Percentiles rank a stretch among this genome's conserved stretches.
Evolutionary conservation across 129 eudicot genomes (phyloP).

Genomic region (Escallonia rubra): DNA sequence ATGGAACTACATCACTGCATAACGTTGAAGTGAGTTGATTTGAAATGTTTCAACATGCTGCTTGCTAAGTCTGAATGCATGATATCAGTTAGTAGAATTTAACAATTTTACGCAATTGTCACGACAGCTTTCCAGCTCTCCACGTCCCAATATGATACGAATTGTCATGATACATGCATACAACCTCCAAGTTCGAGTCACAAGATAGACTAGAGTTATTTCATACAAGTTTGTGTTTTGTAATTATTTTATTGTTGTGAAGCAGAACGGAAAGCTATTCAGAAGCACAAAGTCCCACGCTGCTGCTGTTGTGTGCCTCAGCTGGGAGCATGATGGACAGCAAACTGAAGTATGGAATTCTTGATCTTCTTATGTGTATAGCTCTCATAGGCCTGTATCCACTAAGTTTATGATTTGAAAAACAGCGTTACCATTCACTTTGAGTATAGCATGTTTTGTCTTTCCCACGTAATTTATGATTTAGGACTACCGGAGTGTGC

Average conservation of each 20-base stretch:
- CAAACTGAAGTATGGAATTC: slow-evolving; percentile 33
- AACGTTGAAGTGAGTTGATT: slow-evolving; percentile 81
- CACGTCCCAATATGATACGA: background rate
- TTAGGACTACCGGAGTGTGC: background rate
- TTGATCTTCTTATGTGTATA: background rate
- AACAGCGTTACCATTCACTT: too few species aligned
- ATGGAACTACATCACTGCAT: slow-evolving; percentile 85
- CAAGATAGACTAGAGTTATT: background rate
- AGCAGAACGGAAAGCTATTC: slow-evolving; percentile 87
- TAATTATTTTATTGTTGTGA: background rate
- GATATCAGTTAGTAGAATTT: background rate
- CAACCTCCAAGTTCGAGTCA: background rate
- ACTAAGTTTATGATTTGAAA: too few species aligned
- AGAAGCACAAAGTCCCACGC: slow-evolving; percentile 73
- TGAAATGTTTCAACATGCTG: background rate
- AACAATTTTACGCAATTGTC: background rate
- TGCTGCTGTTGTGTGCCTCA: slow-evolving; percentile 76
- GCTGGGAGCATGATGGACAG: slow-evolving; percentile 79
- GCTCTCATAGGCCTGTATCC: background rate
- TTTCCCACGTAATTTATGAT: background rate
- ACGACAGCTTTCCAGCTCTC: background rate
- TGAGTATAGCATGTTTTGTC: background rate
- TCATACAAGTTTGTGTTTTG: background rate
- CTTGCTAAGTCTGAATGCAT: background rate
- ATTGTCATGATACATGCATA: background rate